Conservation (phyloP, 306 rosid genomes). For the Quercus mongolica region DNA sequence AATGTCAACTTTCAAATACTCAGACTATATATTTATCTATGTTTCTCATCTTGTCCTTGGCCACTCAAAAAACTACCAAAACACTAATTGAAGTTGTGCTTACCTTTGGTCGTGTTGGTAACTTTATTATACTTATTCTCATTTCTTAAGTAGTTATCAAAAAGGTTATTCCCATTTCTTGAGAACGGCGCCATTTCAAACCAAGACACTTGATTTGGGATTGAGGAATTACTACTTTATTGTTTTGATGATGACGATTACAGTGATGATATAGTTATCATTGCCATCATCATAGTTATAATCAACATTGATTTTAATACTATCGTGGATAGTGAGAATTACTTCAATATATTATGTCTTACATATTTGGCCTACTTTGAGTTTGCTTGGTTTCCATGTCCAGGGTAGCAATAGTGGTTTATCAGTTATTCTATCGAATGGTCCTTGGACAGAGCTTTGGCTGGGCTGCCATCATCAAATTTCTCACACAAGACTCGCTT, state of each 20-base stretch:
- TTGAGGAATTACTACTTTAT: too few relatives aligned
- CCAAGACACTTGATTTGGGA: too few relatives aligned
- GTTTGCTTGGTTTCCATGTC: slow-evolving; percentile 32
- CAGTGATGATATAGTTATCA: too few relatives aligned
- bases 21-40: background rate
- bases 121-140: too few relatives aligned
- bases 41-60: background rate
- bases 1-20: background rate
- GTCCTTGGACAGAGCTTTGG: slow-evolving; percentile 84
- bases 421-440: slow-evolving; percentile 86
- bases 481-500: slow-evolving; percentile 67
- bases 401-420: slow-evolving; percentile 97
- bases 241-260: too few relatives aligned
- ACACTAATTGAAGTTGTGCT: background rate
- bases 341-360: slow-evolving; percentile 1
- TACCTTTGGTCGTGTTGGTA: background rate
- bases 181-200: too few relatives aligned
- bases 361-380: slow-evolving; percentile 12
- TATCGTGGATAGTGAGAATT: background rate
- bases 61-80: too few relatives aligned
- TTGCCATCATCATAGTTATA: background rate
- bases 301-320: background rate
- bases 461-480: slow-evolving; percentile 57
- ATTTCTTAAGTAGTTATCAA: too few relatives aligned
- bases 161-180: too few relatives aligned